Base-by-base conservation (phyloP, 176 grass and related monocot genomes). In the Saccharum officinarum region DNA sequence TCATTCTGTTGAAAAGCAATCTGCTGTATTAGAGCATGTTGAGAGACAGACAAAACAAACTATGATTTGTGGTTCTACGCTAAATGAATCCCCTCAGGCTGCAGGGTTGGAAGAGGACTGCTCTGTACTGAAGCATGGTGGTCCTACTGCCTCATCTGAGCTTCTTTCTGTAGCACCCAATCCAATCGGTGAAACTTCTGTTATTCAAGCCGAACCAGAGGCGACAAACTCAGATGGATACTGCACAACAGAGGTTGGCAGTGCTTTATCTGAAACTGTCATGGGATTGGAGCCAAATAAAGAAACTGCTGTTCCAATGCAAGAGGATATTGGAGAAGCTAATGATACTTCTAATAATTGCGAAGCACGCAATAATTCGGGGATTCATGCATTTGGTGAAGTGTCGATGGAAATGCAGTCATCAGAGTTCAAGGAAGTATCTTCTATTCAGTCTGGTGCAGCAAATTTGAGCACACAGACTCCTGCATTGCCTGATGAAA, bases 241-340 rank as follows among this genome's bases (percentile, higher is more conserved):
- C 61, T 57, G 73, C 73, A 69, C 5, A 42, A 34, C 37, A 41
- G 73, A 45, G 14, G 66, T 34, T n/a, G 37, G 12, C 57, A 30
- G 23, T 46, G 49, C 23, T 86, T 62, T 67, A 33, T 60, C 75
- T 71, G 46, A 79, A 79, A 23, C 38, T 71, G 40, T 45, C 26
- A 10, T 49, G 75, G 67, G 68, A 84, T 45, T 68, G 39, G 42
- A 72, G 7, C 4, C 45, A 49, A 68, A 52, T 80, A 64, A 66
- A 67, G 81, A 89, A 66, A 84, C 60, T 79, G 4, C 50, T 75
- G 39, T 44, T 69, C 71, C 50, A 69, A 73, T 87, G 86, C 37
- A 77, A 76, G 79, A 77, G 52, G 38, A 75, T 34, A 26, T 6
- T 30, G 42, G 14, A 39, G 59, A 68, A 80, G 45, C 45, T 57